Conservation (phyloP, 768 basidiomycete genomes). For the Coprinellus micaceus region DNA sequence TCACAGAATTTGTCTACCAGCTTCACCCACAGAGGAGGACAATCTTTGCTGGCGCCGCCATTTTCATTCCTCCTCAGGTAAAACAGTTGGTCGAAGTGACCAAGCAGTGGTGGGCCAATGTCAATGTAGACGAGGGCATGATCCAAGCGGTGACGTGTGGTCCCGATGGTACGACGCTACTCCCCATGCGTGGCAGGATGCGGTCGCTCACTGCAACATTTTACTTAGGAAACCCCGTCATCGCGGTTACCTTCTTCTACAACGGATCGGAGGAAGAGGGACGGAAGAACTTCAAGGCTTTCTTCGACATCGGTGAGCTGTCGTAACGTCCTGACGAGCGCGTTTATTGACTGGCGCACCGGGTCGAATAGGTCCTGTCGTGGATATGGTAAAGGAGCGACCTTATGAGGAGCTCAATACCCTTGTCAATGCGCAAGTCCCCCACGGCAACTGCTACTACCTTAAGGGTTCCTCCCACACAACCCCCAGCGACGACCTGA, state of each 20-base stretch:
- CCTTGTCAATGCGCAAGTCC: slow-evolving; percentile 31
- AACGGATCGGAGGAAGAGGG: slow-evolving; percentile 51
- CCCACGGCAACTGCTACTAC: slow-evolving; percentile 37
- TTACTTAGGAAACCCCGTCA: slow-evolving; percentile 18
- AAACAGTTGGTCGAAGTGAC: slow-evolving; percentile 28
- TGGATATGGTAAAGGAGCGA: slow-evolving; percentile 37
- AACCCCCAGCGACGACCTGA: slow-evolving; percentile 23
- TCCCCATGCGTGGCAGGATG: not conserved
- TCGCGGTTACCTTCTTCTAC: slow-evolving; percentile 38
- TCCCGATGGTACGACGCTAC: not conserved
- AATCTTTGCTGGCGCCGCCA: slow-evolving; percentile 39
- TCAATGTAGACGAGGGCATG: slow-evolving; percentile 36
- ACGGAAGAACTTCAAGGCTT: slow-evolving; percentile 35
- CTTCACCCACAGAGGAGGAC: slow-evolving; percentile 47
- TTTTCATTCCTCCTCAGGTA: slow-evolving; percentile 29
- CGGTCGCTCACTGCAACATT: not conserved
- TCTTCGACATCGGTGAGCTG: slow-evolving; percentile 42
- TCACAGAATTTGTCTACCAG: slow-evolving; percentile 47
- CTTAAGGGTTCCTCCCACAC: slow-evolving; percentile 38
- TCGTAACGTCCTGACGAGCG: not conserved
- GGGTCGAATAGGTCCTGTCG: slow-evolving; percentile 33
- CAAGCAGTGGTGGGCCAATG: slow-evolving; percentile 34
- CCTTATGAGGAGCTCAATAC: slow-evolving; percentile 44
- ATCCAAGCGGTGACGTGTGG: not conserved
- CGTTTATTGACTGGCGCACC: not conserved